A percentile compares a stretch with the other conserved stretches of the same genome.
Evolutionary conservation across 495 filamentous ascomycete species (phyloP).

Genomic region (Penicillium cinerascens): DNA sequence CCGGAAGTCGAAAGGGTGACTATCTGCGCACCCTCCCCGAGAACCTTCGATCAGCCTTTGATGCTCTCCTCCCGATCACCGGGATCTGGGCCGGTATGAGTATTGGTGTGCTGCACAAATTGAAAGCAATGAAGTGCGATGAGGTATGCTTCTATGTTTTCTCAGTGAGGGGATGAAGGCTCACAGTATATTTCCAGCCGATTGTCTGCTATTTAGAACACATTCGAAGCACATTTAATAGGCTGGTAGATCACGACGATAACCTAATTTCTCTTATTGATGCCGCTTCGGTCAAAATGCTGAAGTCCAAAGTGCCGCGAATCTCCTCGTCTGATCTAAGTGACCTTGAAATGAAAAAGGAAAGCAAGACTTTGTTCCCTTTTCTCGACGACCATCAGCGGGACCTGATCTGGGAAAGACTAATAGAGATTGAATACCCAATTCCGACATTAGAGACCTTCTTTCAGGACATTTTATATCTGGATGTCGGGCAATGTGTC

Average conservation of each 20-base stretch:
- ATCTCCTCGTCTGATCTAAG: no score
- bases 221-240: no score
- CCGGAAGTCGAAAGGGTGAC: conserved; percentile 4
- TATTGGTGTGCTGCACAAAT: conserved; percentile 13
- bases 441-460: conserved; percentile 9
- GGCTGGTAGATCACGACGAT: no score
- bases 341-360: no score
- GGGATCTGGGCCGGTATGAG: conserved; percentile 11
- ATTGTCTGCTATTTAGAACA: no score
- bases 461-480: conserved; percentile 9
- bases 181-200: no score
- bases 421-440: neutral
- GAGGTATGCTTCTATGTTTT: conserved; percentile 1
- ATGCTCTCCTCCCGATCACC: conserved; percentile 1
- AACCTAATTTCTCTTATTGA: no score
- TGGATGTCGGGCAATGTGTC: conserved; percentile 3
- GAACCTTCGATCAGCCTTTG: neutral
- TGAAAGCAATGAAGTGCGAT: conserved; percentile 11
- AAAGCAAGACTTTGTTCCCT: no score
- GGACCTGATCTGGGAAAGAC: neutral
- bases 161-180: no score
- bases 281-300: no score
- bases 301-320: no score
- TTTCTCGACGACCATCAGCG: neutral
- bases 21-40: conserved; percentile 2